phyloP scores from a whole-genome alignment of 106 monocot genomes.

The Cymbidium sinense region DNA sequence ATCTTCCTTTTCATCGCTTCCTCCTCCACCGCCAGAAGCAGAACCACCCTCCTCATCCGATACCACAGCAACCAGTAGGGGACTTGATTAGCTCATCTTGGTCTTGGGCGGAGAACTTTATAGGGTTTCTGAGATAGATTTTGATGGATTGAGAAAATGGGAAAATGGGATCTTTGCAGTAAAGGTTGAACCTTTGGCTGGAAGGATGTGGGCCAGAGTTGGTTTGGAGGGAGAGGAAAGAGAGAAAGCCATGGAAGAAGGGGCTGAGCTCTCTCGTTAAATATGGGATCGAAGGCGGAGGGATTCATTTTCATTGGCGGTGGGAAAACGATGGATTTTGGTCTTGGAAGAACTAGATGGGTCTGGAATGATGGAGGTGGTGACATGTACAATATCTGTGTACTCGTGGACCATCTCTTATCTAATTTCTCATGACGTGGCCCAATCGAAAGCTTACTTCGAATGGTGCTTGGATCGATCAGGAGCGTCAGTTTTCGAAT shows the following conservation, averaged over 20 bases:
- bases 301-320: constrained; percentile 2
- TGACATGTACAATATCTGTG: background rate
- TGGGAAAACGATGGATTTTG: background rate
- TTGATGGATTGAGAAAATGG: background rate
- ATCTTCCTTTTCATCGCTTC: constrained; percentile 10
- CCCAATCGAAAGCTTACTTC: too few species aligned
- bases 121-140: background rate
- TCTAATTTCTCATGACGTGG: background rate
- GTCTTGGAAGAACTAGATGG: background rate
- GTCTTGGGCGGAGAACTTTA: constrained; percentile 16
- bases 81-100: constrained; percentile 15
- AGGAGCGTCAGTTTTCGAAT: too few species aligned
- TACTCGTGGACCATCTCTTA: background rate
- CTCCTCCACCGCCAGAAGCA: background rate
- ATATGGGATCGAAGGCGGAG: background rate
- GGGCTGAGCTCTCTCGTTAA: background rate
- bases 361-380: constrained; percentile 8
- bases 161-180: background rate
- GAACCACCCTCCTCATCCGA: constrained; percentile 3
- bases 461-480: too few species aligned
- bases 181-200: background rate
- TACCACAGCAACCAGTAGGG: constrained; percentile 6
- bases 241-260: constrained; percentile 5
- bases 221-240: background rate
- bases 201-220: background rate